A percentile compares a stretch with the other conserved stretches of the same genome.
Conservation (phyloP, 768 basidiomycete species). For the Austroboletus festivus region DNA sequence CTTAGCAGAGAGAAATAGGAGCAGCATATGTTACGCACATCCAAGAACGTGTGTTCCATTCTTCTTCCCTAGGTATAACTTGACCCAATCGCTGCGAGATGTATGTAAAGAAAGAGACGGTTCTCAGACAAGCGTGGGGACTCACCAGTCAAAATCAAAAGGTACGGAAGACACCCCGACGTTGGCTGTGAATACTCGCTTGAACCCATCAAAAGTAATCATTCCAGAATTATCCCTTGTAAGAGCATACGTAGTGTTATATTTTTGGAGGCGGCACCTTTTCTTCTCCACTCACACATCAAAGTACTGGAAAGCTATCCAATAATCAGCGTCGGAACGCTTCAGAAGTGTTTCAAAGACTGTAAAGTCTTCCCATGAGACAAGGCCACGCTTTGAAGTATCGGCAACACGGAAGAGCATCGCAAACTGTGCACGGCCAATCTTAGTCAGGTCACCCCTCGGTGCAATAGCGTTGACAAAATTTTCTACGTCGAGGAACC, state of each 20-base stretch:
- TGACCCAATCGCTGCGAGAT: conserved; percentile 80
- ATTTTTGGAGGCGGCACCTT: neutral
- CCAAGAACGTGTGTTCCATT: conserved; percentile 89
- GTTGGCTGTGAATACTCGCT: conserved; percentile 82
- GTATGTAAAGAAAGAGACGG: conserved; percentile 1
- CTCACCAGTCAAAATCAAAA: conserved; percentile 90
- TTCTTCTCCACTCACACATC: conserved; percentile 68
- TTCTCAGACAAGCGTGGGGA: neutral
- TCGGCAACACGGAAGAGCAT: conserved; percentile 91
- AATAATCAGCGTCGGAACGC: conserved; percentile 94
- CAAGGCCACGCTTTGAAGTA: conserved; percentile 64
- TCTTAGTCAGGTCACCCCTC: conserved; percentile 77
- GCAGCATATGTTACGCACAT: conserved; percentile 46
- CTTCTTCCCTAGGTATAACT: conserved; percentile 91
- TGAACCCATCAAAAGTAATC: conserved; percentile 94
- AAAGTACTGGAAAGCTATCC: conserved; percentile 95
- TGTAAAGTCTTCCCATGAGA: conserved; percentile 94
- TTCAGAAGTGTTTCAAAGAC: conserved; percentile 93
- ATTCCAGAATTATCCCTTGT: conserved; percentile 84
- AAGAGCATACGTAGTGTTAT: conserved; percentile 6
- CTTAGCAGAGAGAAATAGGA: conserved; percentile 6
- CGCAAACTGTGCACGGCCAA: conserved; percentile 83
- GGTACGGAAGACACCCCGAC: conserved; percentile 79
- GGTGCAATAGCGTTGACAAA: conserved; percentile 97
- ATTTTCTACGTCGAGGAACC: conserved; percentile 81